Base-by-base conservation (phyloP, 192 early-diverging fungal species). In the Coemansia sp. region DNA sequence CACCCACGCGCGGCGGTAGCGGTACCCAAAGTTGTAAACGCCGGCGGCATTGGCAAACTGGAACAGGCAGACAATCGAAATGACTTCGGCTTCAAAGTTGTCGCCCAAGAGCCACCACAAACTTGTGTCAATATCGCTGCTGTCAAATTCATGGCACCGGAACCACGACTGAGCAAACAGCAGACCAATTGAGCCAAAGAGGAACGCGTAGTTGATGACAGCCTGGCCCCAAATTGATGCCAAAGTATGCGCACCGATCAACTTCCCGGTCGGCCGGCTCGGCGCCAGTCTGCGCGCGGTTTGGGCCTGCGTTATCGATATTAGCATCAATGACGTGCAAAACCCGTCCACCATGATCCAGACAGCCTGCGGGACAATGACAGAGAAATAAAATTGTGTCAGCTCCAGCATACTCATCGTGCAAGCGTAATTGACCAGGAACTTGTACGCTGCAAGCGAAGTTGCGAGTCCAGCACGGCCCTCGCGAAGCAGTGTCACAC, bases 71-170 rank as follows among this genome's bases (percentile, higher is more conserved):
- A 91, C 56, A 16, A 89, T 61, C n/a, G 82, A 74, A 22, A 85
- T 58, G 3, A 81, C 67, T 29, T 64, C 66, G 5, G 83, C 80
- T 75, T 91, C 88, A 65, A 77, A 91, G 64, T 89, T 91, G 60
- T 91, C 89, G 24, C 81, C 87, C 16, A 91, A 65, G 25, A 89
- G 69, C 88, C 88, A 67, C 89, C 89, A 91, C 51, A 82, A 62
- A 29, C 81, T 61, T 30, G 83, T 65, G 50, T 91, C 82, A n/a
- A 77, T 67, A 27, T 79, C 57, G n/a, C 76, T 58, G 10, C 73
- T 72, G 51, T 86, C 82, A 19, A 48, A 49, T 33, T 70, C 61
- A 52, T 70, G 48, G 50, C 68, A 70, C 8, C 61, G 35, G 60
- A 64, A 70, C 56, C 61, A 76, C 6, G 52, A 40, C 58, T 76